These are phyloP conservation scores for Oenanthe javanica DNA, from an alignment of 140 eudicot species.

Conservation along the genomic window DNA sequence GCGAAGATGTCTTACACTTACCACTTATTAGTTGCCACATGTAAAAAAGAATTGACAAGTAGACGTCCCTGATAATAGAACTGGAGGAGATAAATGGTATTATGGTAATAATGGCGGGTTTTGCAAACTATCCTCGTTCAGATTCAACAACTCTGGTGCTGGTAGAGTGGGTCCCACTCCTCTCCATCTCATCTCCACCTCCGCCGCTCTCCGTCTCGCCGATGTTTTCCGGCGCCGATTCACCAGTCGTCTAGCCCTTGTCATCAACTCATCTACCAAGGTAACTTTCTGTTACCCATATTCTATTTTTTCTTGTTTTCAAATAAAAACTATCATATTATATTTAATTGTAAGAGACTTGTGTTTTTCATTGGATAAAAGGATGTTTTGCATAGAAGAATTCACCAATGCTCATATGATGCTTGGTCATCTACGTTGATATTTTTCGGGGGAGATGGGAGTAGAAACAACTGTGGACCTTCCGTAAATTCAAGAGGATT, in stretches of 20 bases:
- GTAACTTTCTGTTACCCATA: neutral
- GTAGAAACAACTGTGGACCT: slow-evolving; percentile 25
- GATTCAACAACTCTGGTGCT: neutral
- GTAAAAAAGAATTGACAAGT: no score
- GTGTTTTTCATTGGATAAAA: slow-evolving; percentile 20
- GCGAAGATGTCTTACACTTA: no score
- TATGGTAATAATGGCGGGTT: slow-evolving; percentile 23
- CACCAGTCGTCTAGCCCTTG: slow-evolving; percentile 22
- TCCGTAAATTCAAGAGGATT: slow-evolving; percentile 46
- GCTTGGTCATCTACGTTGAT: slow-evolving; percentile 37
- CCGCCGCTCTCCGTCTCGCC: slow-evolving; percentile 64
- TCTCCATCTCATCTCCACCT: slow-evolving; percentile 57
- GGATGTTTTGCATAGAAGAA: slow-evolving; percentile 37
- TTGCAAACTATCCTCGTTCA: slow-evolving; percentile 25
- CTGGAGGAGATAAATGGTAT: no score
- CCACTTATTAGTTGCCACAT: no score
- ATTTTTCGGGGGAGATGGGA: slow-evolving; percentile 59
- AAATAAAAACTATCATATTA: neutral
- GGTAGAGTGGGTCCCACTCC: slow-evolving; percentile 30
- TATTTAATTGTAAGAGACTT: neutral
- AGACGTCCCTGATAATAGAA: no score
- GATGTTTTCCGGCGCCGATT: slow-evolving; percentile 48
- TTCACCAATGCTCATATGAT: slow-evolving; percentile 45
- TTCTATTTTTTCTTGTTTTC: no score
- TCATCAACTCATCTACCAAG: slow-evolving; percentile 46